These are phyloP conservation scores for Tetrahymena malaccensis DNA, from an alignment of 73 alveolate genomes.

Conservation along the genomic window DNA sequence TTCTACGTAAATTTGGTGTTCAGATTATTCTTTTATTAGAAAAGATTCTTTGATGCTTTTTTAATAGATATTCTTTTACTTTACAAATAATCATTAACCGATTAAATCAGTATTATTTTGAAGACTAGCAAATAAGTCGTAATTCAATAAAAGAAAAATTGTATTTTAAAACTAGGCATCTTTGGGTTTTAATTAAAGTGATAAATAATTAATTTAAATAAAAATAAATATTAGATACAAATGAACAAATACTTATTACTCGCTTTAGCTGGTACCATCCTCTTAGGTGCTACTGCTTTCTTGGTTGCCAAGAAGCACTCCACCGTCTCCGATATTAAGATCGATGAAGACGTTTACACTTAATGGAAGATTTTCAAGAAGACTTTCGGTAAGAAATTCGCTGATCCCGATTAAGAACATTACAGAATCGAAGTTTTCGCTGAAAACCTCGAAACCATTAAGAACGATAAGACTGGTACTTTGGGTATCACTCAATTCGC, in stretches of 20 bases:
- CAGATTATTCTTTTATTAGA: neutral
- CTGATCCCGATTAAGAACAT: neutral
- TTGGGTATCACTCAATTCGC: conserved; percentile 33
- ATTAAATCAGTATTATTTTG: too few species aligned
- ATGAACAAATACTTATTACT: neutral
- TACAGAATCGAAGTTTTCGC: neutral
- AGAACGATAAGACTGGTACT: neutral
- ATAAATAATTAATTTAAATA: neutral
- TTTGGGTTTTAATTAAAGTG: too few species aligned
- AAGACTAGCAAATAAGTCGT: too few species aligned
- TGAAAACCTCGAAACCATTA: neutral
- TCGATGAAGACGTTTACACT: neutral
- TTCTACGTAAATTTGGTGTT: neutral
- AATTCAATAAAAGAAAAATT: neutral
- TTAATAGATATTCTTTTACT: neutral
- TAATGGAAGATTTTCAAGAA: neutral
- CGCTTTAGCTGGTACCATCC: neutral
- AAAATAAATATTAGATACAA: neutral
- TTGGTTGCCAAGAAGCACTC: neutral
- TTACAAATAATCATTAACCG: too few species aligned
- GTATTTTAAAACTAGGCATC: neutral
- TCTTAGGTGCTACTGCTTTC: neutral
- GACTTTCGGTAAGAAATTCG: neutral
- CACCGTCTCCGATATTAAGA: neutral
- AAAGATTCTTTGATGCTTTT: too few species aligned